Evolutionary conservation across 345 rosid species (phyloP), one percentile per base, ranked within the genome.

Genomic region (Euphorbia pulcherrima): DNA sequence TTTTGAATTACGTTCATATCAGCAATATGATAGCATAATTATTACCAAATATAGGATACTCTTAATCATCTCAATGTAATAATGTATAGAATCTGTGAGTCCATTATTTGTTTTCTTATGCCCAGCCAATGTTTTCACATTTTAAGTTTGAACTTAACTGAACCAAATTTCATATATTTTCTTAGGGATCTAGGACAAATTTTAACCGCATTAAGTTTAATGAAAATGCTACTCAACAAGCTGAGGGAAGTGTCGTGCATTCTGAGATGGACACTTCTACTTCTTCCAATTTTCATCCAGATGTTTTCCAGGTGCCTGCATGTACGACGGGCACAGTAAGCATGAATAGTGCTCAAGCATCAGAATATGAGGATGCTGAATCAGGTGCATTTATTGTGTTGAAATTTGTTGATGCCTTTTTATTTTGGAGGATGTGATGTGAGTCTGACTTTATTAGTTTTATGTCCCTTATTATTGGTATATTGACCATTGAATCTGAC

Each of bases 321-420:
- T 86, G 81, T 68, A 75, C 87, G 29, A 84, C 83, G 7, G 92
- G 87, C 75, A 78, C 91, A 30, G 76, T 82, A 69, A 87, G 90
- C 77, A 78, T 80, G 73, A 85, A 68, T 74, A 83, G 86, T 65
- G 77, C 81, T 78, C 90, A 82, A 24, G 81, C 89, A 46, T 84
- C 94, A 39, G 94, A 87, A 76, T 79, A 78, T 74, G 97, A 85
- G 76, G 98, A 93, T 75, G 90, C 82, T 52, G 92, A 93, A 79
- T 90, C 98, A 84, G 96, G 98, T 87, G 65, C 53, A 44, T 64
- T 68, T 74, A 64, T 72, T 29, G 21, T 60, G 21, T 28, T 24
- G 27, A 28, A 28, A 58, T 37, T 67, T 57, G 12, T 24, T 58
- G 10, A 17, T 51, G 23, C 62, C 54, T 54, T 68, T 55, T 37